Percentiles rank a stretch among this genome's conserved stretches.
phyloP scores from a whole-genome alignment of 1,139 yeast genomes.

The Chernovozyma aurita region DNA sequence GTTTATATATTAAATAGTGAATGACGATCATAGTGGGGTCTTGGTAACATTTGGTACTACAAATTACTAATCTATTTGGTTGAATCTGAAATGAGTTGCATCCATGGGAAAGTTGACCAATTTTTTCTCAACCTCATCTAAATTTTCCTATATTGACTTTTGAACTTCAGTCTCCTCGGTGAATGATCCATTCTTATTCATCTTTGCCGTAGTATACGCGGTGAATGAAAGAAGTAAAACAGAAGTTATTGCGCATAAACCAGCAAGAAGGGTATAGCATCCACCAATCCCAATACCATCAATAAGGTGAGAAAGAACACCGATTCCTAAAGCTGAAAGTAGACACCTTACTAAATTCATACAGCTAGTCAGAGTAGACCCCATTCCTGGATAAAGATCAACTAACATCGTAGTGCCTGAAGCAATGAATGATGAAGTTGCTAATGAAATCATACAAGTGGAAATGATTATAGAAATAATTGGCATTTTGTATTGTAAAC shows the following conservation, averaged over 20 bases:
- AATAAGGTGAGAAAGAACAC: constrained; percentile 29
- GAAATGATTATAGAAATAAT: constrained; percentile 29
- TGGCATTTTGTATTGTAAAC: constrained; percentile 23
- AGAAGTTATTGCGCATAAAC: constrained; percentile 19
- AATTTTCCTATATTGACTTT: too few relatives aligned
- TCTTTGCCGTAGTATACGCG: background rate
- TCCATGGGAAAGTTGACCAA: too few relatives aligned
- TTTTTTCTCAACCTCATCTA: too few relatives aligned
- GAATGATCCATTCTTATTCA: too few relatives aligned
- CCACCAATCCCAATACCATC: constrained; percentile 30
- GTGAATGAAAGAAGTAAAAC: constrained; percentile 10
- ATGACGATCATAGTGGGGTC: too few relatives aligned
- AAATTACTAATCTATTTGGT: too few relatives aligned
- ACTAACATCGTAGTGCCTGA: constrained; percentile 33
- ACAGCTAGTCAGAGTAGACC: constrained; percentile 35
- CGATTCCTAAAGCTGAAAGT: constrained; percentile 32
- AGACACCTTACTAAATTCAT: constrained; percentile 34
- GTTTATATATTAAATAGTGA: too few relatives aligned
- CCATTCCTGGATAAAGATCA: constrained; percentile 30
- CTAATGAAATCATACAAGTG: constrained; percentile 24
- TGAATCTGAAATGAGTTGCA: too few relatives aligned
- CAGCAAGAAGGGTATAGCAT: constrained; percentile 32
- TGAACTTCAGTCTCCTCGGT: too few relatives aligned
- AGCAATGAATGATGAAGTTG: constrained; percentile 25
- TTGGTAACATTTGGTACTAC: too few relatives aligned